These are phyloP conservation scores for Euptelea pleiosperma DNA, from an alignment of 164 flowering plant genomes.

Conservation along the genomic window DNA sequence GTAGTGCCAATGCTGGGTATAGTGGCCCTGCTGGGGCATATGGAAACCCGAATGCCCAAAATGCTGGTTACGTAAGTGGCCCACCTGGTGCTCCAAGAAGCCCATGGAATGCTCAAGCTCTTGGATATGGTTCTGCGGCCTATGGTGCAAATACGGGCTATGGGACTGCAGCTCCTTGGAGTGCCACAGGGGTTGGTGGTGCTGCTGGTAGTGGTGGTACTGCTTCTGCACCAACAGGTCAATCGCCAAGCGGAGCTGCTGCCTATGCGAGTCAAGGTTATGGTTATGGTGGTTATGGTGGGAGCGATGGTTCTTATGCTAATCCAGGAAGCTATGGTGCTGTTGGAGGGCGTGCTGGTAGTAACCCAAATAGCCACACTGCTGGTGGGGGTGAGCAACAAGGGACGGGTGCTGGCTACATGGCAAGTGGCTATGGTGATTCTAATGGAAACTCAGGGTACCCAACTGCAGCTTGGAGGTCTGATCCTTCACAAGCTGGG, in stretches of 20 bases:
- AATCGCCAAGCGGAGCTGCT: constrained; percentile 68
- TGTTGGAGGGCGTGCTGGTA: constrained; percentile 52
- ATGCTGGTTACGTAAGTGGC: constrained; percentile 68
- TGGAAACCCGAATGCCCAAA: constrained; percentile 65
- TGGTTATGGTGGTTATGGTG: constrained; percentile 82
- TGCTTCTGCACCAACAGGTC: constrained; percentile 58
- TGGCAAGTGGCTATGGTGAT: constrained; percentile 69
- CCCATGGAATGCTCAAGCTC: constrained; percentile 67
- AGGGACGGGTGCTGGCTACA: constrained; percentile 48
- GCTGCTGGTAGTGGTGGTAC: constrained; percentile 43
- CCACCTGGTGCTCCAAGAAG: constrained; percentile 66
- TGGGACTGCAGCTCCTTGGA: constrained; percentile 39
- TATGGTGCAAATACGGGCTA: constrained; percentile 51
- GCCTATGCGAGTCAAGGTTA: constrained; percentile 77
- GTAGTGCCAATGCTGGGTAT: constrained; percentile 60
- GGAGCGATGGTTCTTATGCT: constrained; percentile 66
- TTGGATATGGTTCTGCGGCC: constrained; percentile 76
- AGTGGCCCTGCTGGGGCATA: constrained; percentile 66
- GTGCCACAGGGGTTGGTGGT: constrained; percentile 37
- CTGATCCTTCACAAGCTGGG: constrained; percentile 67
- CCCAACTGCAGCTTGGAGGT: constrained; percentile 62
- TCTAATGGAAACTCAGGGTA: constrained; percentile 54
- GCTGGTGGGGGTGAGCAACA: constrained; percentile 45
- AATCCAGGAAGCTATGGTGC: constrained; percentile 58
- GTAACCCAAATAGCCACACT: constrained; percentile 42